Base-by-base conservation (phyloP, 345 rosid genomes). In the Eucalyptus caleyi region DNA sequence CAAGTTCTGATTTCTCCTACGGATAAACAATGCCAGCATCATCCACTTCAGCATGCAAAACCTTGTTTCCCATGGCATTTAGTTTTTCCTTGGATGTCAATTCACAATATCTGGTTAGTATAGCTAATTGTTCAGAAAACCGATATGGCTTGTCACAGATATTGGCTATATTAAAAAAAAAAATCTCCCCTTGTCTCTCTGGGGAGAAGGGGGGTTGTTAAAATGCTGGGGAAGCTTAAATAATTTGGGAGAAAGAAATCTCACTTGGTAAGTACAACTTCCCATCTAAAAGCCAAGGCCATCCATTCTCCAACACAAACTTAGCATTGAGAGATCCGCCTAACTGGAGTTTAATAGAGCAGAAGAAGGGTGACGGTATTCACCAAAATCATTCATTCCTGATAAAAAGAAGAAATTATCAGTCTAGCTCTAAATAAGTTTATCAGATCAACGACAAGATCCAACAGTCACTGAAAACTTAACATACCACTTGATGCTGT, bases 231-330 rank as follows among this genome's bases (percentile, higher is more conserved):
- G 83, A 77, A 37, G 45, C 83, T 10, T 6, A 77, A 77, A 77
- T 77, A 77, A 77, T 77, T 77, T 19, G 27, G 47, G 27, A 77
- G 83, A 77, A 77, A 77, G 47, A 77, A 90, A 53, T 92, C 97
- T 81, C 89, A 97, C 99, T 93, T 89, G 94, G 93, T 93, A 90
- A 95, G 94, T 93, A 93, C 94, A 94, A 93, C 91, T 93, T 90
- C 92, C 95, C 96, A 89, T 90, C 98, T 89, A 94, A 88, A 93
- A 93, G 95, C 95, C 92, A 93, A 93, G 88, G 96, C 97, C 96
- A 94, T 93, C 90, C 89, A 90, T 90, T 90, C 95, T 96, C 97
- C 98, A 95, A 95, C 97, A 93, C 93, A 92, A 94, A 50, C 89
- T 93, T 94, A 94, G 95, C 94, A 93, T 91, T 92, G 93, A 92